Evolutionary conservation across 257 asterid species (phyloP).

Genomic region (Solanum corneliomulleri): DNA sequence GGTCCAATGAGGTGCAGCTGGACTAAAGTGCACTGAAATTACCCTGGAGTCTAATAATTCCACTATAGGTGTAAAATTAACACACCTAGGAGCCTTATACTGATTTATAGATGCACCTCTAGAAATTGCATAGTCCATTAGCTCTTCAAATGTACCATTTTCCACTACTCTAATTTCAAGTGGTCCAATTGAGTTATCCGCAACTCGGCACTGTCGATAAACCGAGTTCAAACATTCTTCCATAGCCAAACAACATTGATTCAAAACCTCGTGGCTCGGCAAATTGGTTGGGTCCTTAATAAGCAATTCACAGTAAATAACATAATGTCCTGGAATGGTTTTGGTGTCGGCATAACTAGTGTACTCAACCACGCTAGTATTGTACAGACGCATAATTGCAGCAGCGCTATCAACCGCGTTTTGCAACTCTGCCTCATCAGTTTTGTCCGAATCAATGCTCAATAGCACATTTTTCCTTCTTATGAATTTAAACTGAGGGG

Average conservation of each 20-base stretch:
- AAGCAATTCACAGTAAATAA: slow-evolving; percentile 54
- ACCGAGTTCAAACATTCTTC: slow-evolving; percentile 69
- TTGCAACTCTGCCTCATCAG: slow-evolving; percentile 66
- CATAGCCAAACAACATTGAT: slow-evolving; percentile 41
- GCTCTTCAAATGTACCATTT: slow-evolving; percentile 64
- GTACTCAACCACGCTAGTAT: slow-evolving; percentile 49
- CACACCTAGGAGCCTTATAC: slow-evolving; percentile 82
- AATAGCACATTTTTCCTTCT: slow-evolving; percentile 55
- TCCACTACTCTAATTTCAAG: slow-evolving; percentile 71
- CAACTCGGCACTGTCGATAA: slow-evolving; percentile 64
- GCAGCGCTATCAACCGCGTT: slow-evolving; percentile 48
- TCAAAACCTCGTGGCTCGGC: slow-evolving; percentile 28
- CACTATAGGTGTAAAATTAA: slow-evolving; percentile 48
- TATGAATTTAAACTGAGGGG: slow-evolving; percentile 64
- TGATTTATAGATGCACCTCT: slow-evolving; percentile 83
- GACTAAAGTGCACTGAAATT: slow-evolving; percentile 48
- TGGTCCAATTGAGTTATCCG: slow-evolving; percentile 73
- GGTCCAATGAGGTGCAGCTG: slow-evolving; percentile 52
- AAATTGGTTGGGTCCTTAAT: slow-evolving; percentile 17
- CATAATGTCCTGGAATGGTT: slow-evolving; percentile 71
- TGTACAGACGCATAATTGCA: slow-evolving; percentile 7
- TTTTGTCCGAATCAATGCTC: slow-evolving; percentile 69
- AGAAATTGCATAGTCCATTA: slow-evolving; percentile 73
- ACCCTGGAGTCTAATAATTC: slow-evolving; percentile 63
- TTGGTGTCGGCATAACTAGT: slow-evolving; percentile 55